Conservation (phyloP, 495 filamentous ascomycete species). For the Cryomyces antarcticus region DNA sequence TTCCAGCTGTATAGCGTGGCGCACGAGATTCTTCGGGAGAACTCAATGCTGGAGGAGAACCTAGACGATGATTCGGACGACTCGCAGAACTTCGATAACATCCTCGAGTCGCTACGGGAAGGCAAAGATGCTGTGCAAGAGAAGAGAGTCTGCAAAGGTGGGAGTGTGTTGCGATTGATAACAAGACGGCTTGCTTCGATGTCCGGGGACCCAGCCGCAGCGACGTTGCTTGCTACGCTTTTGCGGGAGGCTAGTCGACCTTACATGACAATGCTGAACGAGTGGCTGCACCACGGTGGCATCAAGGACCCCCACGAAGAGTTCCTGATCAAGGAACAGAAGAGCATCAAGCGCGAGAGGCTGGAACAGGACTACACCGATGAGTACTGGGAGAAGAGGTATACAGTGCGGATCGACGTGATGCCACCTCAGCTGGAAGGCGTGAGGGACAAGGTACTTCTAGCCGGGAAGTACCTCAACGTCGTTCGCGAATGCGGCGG, state of each 20-base stretch:
- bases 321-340: constrained; percentile 88
- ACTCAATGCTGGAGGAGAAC: constrained; percentile 73
- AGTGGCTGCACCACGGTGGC: constrained; percentile 91
- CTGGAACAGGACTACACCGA: constrained; percentile 94
- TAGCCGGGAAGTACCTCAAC: constrained; percentile 94
- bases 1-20: constrained; percentile 70
- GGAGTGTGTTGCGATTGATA: constrained; percentile 66
- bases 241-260: constrained; percentile 76
- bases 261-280: constrained; percentile 96
- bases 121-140: constrained; percentile 66
- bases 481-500: constrained; percentile 94
- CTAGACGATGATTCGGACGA: constrained; percentile 65
- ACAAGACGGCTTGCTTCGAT: constrained; percentile 68
- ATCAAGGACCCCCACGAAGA: constrained; percentile 89
- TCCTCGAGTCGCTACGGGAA: constrained; percentile 61
- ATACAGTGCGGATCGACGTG: constrained; percentile 77
- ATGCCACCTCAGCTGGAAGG: constrained; percentile 82
- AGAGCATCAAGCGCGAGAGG: constrained; percentile 77
- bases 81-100: constrained; percentile 68
- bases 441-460: constrained; percentile 80
- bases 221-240: constrained; percentile 55
- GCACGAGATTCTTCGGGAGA: constrained; percentile 69
- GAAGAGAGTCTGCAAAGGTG: constrained; percentile 88
- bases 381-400: constrained; percentile 96
- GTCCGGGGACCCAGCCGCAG: constrained; percentile 81